Percentiles rank a stretch among this genome's conserved stretches.
Conservation (phyloP, 257 asterid genomes). For the Linaria vulgaris region DNA sequence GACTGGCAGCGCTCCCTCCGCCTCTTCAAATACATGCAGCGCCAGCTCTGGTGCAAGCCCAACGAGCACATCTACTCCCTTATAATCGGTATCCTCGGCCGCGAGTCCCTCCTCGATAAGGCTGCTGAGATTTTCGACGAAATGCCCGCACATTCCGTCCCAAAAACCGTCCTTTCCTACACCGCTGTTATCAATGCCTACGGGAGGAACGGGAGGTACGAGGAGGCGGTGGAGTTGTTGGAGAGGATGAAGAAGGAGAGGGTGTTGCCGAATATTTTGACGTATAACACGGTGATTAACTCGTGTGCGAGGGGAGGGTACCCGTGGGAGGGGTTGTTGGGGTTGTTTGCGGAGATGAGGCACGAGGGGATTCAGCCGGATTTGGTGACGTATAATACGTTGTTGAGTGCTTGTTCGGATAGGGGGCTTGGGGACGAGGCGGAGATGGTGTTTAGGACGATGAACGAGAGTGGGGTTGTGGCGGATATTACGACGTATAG, state of each 20-base stretch:
- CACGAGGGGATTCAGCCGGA: constrained; percentile 96
- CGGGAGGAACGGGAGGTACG: constrained; percentile 85
- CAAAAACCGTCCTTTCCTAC: constrained; percentile 69
- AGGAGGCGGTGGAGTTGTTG: constrained; percentile 59
- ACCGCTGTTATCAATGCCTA: constrained; percentile 87
- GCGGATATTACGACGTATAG: constrained; percentile 79
- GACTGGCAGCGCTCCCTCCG: constrained; percentile 99
- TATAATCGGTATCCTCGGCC: constrained; percentile 75
- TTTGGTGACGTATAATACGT: constrained; percentile 82
- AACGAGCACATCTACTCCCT: constrained; percentile 84
- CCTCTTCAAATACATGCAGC: constrained; percentile 93
- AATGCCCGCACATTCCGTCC: constrained; percentile 59
- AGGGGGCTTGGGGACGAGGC: constrained; percentile 90
- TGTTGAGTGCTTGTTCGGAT: constrained; percentile 79
- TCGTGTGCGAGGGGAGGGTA: constrained; percentile 92
- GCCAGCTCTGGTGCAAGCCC: constrained; percentile 96
- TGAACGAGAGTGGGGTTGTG: constrained; percentile 89
- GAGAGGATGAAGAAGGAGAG: constrained; percentile 78
- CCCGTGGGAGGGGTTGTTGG: constrained; percentile 92
- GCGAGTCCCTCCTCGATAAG: constrained; percentile 85
- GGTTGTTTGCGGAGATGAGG: constrained; percentile 94
- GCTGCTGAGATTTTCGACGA: constrained; percentile 83
- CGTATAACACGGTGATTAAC: constrained; percentile 85
- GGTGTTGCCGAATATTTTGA: constrained; percentile 71
- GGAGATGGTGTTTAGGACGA: constrained; percentile 91